phyloP scores from a whole-genome alignment of 75 land plant genomes.

The Cupressus sempervirens region DNA sequence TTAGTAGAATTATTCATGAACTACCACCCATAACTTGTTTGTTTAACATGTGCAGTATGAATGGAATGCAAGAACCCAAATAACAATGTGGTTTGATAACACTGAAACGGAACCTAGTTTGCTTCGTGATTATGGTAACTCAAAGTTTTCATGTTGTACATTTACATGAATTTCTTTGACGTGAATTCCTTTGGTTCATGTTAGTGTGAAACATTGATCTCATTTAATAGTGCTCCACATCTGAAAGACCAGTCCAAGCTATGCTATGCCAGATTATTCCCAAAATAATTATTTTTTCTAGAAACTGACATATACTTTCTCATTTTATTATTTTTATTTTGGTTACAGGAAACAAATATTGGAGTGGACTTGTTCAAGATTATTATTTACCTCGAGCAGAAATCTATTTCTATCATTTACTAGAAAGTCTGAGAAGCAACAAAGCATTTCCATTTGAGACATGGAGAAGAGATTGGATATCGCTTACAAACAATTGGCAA shows the following conservation, averaged over 20 bases:
- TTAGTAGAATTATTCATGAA: neutral
- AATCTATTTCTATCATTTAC: slow-evolving; percentile 44
- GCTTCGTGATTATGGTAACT: slow-evolving; percentile 74
- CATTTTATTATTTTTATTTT: neutral
- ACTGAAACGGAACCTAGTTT: slow-evolving; percentile 56
- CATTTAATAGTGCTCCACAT: neutral
- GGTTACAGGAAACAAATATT: slow-evolving; percentile 65
- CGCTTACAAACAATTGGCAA: slow-evolving; percentile 67
- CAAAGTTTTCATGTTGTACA: neutral
- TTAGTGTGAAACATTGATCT: neutral
- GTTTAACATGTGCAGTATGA: slow-evolving; percentile 43
- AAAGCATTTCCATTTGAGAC: slow-evolving; percentile 32
- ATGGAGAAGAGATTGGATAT: slow-evolving; percentile 72
- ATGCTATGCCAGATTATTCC: neutral
- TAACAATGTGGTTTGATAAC: slow-evolving; percentile 89
- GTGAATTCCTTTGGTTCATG: neutral
- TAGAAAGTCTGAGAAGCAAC: slow-evolving; percentile 36
- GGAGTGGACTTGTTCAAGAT: slow-evolving; percentile 71
- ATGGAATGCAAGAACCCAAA: slow-evolving; percentile 86
- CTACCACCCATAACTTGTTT: neutral
- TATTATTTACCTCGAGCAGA: slow-evolving; percentile 71
- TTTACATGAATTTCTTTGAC: neutral
- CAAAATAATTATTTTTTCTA: neutral
- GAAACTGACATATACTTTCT: neutral
- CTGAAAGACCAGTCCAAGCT: neutral